Evolutionary conservation across 352 stramenopile genomes (phyloP).

Genomic region (Blastocystis sp.): DNA sequence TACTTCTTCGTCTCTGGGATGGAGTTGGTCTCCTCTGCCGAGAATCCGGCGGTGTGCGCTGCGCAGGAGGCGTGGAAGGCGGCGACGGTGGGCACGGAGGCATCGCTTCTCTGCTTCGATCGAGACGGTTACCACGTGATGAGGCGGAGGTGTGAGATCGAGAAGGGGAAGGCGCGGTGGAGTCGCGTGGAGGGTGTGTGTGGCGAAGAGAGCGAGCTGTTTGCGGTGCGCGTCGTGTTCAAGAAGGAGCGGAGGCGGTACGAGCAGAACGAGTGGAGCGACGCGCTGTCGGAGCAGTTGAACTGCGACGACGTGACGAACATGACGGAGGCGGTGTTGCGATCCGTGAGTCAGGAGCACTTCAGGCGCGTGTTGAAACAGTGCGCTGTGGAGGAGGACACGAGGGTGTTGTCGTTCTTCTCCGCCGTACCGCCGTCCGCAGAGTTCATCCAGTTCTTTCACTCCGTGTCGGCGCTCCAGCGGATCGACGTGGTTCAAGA

Average conservation of each 20-base stretch:
- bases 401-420: constrained; percentile 3
- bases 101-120: neutral
- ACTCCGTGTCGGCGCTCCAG: neutral
- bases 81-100: neutral
- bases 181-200: neutral
- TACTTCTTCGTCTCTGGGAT: constrained; percentile 7
- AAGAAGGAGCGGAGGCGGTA: neutral
- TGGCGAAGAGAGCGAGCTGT: neutral
- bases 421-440: neutral
- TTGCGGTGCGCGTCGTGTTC: neutral
- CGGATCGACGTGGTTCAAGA: constrained; percentile 21
- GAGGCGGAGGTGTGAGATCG: neutral
- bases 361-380: constrained; percentile 52
- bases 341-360: neutral
- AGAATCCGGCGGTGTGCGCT: constrained; percentile 7
- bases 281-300: constrained; percentile 3
- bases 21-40: neutral
- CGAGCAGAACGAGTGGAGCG: neutral
- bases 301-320: constrained; percentile 37
- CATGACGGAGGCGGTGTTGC: constrained; percentile 15
- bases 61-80: neutral
- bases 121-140: neutral
- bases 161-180: neutral
- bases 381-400: neutral
- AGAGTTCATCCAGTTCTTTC: constrained; percentile 14